Conservation (phyloP, 139 green algal genomes). For the Coelastrella sp. region DNA sequence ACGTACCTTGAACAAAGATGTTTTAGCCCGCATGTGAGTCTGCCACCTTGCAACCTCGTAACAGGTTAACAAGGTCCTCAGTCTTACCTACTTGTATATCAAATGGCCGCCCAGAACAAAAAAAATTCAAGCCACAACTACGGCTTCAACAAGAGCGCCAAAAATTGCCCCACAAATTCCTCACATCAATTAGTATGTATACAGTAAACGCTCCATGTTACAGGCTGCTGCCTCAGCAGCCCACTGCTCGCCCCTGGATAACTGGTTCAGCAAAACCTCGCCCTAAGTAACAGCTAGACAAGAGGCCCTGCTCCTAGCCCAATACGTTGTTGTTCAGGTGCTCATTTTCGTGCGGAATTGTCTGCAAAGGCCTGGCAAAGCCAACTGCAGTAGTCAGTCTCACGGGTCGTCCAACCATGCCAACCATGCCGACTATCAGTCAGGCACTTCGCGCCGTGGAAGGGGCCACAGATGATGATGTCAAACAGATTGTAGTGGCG, state of each 20-base stretch:
- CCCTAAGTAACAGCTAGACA: background rate
- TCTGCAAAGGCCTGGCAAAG: background rate
- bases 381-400: background rate
- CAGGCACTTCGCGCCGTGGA: background rate
- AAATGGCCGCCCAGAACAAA: background rate
- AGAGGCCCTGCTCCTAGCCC: background rate
- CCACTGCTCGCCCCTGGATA: background rate
- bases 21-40: background rate
- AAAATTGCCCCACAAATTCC: no score
- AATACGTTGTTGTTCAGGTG: background rate
- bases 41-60: background rate
- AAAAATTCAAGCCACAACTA: background rate
- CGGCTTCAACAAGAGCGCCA: background rate
- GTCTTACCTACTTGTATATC: background rate
- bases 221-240: background rate
- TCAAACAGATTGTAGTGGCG: background rate
- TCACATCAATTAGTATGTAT: background rate
- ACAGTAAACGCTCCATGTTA: background rate
- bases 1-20: background rate
- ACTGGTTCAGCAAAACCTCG: background rate
- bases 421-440: background rate
- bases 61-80: background rate
- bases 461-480: background rate
- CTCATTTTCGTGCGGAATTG: background rate
- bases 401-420: background rate